These are phyloP conservation scores for Oehlia diaphana DNA, from an alignment of 192 early-diverging fungal genomes.

Conservation along the genomic window DNA sequence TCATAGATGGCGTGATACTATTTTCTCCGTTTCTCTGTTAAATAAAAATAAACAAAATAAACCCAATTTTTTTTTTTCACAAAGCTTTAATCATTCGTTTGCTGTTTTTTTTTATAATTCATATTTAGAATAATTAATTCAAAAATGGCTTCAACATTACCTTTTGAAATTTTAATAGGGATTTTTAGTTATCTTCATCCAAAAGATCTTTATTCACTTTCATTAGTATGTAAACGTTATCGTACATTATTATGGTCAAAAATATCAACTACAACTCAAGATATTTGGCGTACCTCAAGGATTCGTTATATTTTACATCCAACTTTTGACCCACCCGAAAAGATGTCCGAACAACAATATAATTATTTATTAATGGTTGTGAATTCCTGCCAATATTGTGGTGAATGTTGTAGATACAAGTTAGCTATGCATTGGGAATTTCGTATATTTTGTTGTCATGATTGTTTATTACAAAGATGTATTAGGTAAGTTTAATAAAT, in stretches of 20 bases:
- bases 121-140: too few relatives aligned
- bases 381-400: conserved; percentile 2
- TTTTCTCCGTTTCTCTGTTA: too few relatives aligned
- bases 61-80: too few relatives aligned
- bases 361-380: background rate
- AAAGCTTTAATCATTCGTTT: too few relatives aligned
- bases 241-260: background rate
- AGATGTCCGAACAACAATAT: conserved; percentile 4
- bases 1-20: too few relatives aligned
- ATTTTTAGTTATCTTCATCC: conserved; percentile 17
- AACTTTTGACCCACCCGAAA: background rate
- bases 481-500: background rate
- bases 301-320: background rate
- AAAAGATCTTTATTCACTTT: conserved; percentile 11
- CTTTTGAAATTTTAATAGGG: conserved; percentile 19
- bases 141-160: background rate
- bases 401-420: background rate
- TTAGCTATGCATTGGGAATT: conserved; percentile 16
- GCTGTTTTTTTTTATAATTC: background rate
- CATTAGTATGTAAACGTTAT: background rate
- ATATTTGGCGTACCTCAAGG: conserved; percentile 16
- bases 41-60: too few relatives aligned
- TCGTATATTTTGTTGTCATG: conserved; percentile 5
- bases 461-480: background rate
- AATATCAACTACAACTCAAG: background rate